A percentile compares a stretch with the other conserved stretches of the same genome.
These are phyloP conservation scores for Lasiodiplodia hormozganensis DNA, from an alignment of 2,329 filamentous ascomycete genomes.

Conservation along the genomic window DNA sequence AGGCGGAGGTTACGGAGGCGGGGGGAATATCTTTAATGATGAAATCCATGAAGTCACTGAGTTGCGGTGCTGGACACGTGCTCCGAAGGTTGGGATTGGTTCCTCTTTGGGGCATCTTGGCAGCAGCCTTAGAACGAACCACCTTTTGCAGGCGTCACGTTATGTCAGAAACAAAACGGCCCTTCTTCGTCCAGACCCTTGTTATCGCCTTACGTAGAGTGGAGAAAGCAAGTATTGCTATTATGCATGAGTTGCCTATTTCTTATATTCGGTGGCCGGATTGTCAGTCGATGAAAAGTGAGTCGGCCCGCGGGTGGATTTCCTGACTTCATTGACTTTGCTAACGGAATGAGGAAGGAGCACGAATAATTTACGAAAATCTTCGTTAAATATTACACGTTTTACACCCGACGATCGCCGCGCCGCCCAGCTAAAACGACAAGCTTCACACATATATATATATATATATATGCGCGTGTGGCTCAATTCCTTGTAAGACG, in stretches of 20 bases:
- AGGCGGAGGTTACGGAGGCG: too few relatives aligned
- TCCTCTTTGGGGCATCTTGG: background rate
- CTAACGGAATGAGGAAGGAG: background rate
- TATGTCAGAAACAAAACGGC: background rate
- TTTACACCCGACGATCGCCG: background rate
- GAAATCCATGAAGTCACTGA: background rate
- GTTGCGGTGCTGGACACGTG: background rate
- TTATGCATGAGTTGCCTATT: background rate
- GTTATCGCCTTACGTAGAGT: background rate
- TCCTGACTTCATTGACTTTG: background rate
- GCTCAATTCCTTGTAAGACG: too few relatives aligned
- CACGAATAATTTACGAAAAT: background rate
- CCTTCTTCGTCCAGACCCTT: background rate
- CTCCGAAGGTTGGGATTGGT: background rate
- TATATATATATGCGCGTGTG: too few relatives aligned
- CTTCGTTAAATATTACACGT: background rate
- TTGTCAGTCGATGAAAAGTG: background rate
- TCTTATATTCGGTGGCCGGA: background rate
- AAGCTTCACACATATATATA: too few relatives aligned
- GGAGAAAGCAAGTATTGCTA: background rate
- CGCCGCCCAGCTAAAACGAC: background rate
- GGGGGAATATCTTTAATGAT: background rate
- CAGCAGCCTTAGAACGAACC: background rate
- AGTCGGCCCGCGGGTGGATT: background rate
- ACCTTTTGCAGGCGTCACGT: background rate